Percentiles rank a stretch among this genome's conserved stretches.
Evolutionary conservation across 1,284 basidiomycete genomes (phyloP).

Genomic region (Leccinum brunneo-olivaceum): DNA sequence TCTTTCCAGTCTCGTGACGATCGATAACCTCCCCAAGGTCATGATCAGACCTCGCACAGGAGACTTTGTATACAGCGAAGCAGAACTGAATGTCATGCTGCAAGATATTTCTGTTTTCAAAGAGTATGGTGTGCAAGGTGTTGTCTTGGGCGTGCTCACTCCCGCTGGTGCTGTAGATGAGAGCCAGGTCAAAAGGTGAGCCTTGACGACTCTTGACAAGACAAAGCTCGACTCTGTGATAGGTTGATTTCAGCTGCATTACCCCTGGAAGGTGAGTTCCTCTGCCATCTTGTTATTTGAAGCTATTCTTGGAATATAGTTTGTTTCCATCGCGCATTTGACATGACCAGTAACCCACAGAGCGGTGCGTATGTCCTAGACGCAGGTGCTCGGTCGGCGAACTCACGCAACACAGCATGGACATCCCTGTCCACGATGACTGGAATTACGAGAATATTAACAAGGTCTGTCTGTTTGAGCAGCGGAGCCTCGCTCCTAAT

Average conservation of each 20-base stretch:
- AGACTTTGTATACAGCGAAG: conserved; percentile 65
- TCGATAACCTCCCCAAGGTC: conserved; percentile 36
- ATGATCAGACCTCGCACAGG: conserved; percentile 77
- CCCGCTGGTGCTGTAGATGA: conserved; percentile 57
- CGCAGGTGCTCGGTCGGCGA: neutral
- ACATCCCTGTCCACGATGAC: conserved; percentile 46
- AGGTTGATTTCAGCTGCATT: conserved; percentile 56
- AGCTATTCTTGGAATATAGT: conserved; percentile 36
- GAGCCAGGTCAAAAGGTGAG: conserved; percentile 44
- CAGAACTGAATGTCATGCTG: conserved; percentile 65
- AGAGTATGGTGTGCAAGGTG: conserved; percentile 48
- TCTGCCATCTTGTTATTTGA: neutral
- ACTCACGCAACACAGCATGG: conserved; percentile 39
- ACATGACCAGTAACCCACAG: conserved; percentile 55
- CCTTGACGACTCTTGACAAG: neutral
- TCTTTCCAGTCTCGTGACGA: neutral
- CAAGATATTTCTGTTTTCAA: conserved; percentile 65
- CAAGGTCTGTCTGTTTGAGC: conserved; percentile 43
- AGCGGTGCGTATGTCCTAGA: conserved; percentile 37
- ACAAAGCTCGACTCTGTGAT: conserved; percentile 4
- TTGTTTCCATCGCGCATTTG: conserved; percentile 80
- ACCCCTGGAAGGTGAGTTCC: conserved; percentile 52
- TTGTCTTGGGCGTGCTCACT: conserved; percentile 66
- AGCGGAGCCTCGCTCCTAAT: conserved; percentile 2
- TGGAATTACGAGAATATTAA: conserved; percentile 67